Base-by-base conservation (phyloP, 2,329 filamentous ascomycete species). In the Nemania sp. region DNA sequence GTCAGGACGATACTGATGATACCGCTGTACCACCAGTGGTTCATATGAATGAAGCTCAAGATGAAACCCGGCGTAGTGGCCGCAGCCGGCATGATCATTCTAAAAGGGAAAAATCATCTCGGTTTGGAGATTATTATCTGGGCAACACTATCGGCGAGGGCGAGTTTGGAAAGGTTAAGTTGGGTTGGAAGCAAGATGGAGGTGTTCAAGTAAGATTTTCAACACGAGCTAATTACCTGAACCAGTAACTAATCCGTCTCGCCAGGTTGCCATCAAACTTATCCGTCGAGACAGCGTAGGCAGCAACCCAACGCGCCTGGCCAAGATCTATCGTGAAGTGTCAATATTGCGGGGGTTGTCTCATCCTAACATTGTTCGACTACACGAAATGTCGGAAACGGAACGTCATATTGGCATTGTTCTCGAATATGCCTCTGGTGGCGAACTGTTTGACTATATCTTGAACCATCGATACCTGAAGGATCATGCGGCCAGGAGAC, bases 311-410 rank as follows among this genome's bases (percentile, higher is more conserved):
- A 93, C 90, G 66, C 90, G 96, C 58, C 85, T 99, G 69, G 93
- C 94, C 77, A 99, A 99, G 83, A 99, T 99, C 75, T 94, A 98
- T 82, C 93, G 96, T 70, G 96, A 99, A 81, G 97, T 99, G 69
- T 89, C 93, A 51, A 99, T 99, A 75, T 85, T 99, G 57, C 88
- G 89, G 68, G 93, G 91, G 74, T 90, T 97, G 52, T 92, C 94
- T 47, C 96, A 99, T 80, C 94, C 95, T 22, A 99, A 99, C 79
- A 99, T 99, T 78, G 96, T 99, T 61, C 91, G 93, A 69, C 85
- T 99, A 59, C 95, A 98, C 81, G 97, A 99, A 82, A 98, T 99
- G 93, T 94, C 98, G 32, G 95, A 98, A 81, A 98, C 96, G 0
- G 94, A 98, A 77, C 89, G 93, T 72, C 94, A 98, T 75, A 99